Base-by-base conservation (phyloP, 129 eudicot species). In the Lactuca saligna region DNA sequence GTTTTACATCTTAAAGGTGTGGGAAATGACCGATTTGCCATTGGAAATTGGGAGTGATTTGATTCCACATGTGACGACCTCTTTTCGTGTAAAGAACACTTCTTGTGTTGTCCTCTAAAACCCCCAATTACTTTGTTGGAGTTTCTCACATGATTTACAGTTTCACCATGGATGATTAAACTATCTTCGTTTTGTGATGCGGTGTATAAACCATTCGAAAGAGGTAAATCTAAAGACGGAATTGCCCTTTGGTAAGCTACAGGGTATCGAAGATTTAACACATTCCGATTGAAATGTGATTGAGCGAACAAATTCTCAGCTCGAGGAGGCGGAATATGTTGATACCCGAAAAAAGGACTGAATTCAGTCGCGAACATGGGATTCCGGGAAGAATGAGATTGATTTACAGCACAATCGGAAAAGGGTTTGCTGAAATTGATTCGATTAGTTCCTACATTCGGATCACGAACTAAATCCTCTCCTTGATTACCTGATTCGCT, bases 291-390 rank as follows among this genome's bases (percentile, higher is more conserved):
- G 44, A 46, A 58, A 72, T 60, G 69, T 1, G 80, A 69, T 62
- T 55, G 84, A 54, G 72, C 50, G 57, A 50, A 61, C n/a, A 69
- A 14, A 56, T 39, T 71, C 3, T 84, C 72, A 17, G 67, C 37
- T 39, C 59, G 11, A 33, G 29, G 50, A 65, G 46, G 49, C 79
- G 66, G 61, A 53, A 35, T 68, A 38, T 75, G 78, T 34, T 66
- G 84, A 57, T 83, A 61, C 51, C 71, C 82, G 33, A 68, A 39
- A 48, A 75, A 58, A 16, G 87, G 79, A 57, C 80, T 76, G 33
- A 49, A 70, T 35, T 76, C 82, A 55, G 65, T 74, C 9, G 59
- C 61, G 39, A 68, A 73, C 66, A 50, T 31, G 33, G 78, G 79
- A 62, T 57, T 76, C 64, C 76, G 73, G 8, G 84, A 63, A 34